phyloP scores from a whole-genome alignment of 2,329 filamentous ascomycete species.

The Penicillium brasilianum region DNA sequence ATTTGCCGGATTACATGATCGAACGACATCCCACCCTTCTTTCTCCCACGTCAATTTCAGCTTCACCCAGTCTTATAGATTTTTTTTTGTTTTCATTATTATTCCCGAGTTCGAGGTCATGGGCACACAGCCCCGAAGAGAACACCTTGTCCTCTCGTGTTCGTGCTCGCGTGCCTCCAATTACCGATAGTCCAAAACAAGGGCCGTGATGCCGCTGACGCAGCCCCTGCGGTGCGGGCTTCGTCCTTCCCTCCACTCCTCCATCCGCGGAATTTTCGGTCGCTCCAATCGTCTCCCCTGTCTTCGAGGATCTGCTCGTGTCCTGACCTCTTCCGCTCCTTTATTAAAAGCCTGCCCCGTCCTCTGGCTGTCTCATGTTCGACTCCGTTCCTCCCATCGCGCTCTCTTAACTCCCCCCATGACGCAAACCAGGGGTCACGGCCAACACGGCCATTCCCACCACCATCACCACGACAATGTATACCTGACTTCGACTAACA shows the following conservation, averaged over 20 bases:
- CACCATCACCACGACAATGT: slow-evolving; percentile 82
- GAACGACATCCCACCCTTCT: slow-evolving; percentile 4
- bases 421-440: slow-evolving; percentile 56
- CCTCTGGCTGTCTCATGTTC: slow-evolving; percentile 18
- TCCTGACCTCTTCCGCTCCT: slow-evolving; percentile 25
- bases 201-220: slow-evolving; percentile 41
- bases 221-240: slow-evolving; percentile 47
- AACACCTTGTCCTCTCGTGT: slow-evolving; percentile 33
- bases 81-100: neutral
- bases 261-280: slow-evolving; percentile 19
- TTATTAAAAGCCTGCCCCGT: slow-evolving; percentile 19
- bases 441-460: slow-evolving; percentile 63
- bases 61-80: neutral
- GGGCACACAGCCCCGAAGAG: slow-evolving; percentile 20
- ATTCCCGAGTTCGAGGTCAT: slow-evolving; percentile 9
- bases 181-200: slow-evolving; percentile 8
- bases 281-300: slow-evolving; percentile 1
- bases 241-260: slow-evolving; percentile 35
- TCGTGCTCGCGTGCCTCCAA: slow-evolving; percentile 32
- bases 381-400: slow-evolving; percentile 18
- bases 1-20: slow-evolving; percentile 32
- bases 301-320: slow-evolving; percentile 24
- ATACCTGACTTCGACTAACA: slow-evolving; percentile 80
- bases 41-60: too few species aligned
- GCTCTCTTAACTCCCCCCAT: slow-evolving; percentile 23